These are phyloP conservation scores for Chamaecrista fasciculata DNA, from an alignment of 306 rosid species.

Conservation along the genomic window DNA sequence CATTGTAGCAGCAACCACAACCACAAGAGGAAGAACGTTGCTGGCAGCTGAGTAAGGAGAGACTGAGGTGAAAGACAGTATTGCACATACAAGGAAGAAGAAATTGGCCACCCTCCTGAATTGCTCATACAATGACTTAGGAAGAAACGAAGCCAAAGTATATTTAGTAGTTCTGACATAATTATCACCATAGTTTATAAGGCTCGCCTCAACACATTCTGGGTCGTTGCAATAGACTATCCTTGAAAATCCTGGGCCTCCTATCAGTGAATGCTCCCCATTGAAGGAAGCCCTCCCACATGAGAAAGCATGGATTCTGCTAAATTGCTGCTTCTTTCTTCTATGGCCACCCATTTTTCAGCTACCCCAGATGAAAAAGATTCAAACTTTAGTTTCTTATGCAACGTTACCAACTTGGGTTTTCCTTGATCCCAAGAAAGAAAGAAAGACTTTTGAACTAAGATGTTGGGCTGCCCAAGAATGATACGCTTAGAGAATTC, in stretches of 20 bases:
- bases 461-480: constrained; percentile 4
- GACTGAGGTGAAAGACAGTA: constrained; percentile 69
- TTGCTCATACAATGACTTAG: constrained; percentile 90
- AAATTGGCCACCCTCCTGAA: constrained; percentile 88
- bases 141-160: constrained; percentile 74
- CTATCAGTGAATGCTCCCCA: constrained; percentile 76
- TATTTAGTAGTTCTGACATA: constrained; percentile 86
- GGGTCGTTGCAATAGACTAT: constrained; percentile 72
- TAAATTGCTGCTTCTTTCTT: constrained; percentile 61
- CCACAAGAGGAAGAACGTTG: constrained; percentile 71
- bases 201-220: constrained; percentile 48
- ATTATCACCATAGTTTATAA: constrained; percentile 55
- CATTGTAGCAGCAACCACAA: constrained; percentile 90
- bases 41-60: constrained; percentile 87
- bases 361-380: not conserved
- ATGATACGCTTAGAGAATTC: not conserved
- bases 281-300: constrained; percentile 68
- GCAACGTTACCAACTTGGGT: not conserved
- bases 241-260: constrained; percentile 97
- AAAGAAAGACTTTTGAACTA: not conserved
- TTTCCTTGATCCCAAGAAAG: constrained; percentile 8
- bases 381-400: not conserved
- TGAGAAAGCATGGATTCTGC: constrained; percentile 79
- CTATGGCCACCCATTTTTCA: constrained; percentile 59
- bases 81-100: constrained; percentile 76